These are phyloP conservation scores for Aureobasidium sp. DNA, from an alignment of 2,329 filamentous ascomycete species.

Conservation along the genomic window DNA sequence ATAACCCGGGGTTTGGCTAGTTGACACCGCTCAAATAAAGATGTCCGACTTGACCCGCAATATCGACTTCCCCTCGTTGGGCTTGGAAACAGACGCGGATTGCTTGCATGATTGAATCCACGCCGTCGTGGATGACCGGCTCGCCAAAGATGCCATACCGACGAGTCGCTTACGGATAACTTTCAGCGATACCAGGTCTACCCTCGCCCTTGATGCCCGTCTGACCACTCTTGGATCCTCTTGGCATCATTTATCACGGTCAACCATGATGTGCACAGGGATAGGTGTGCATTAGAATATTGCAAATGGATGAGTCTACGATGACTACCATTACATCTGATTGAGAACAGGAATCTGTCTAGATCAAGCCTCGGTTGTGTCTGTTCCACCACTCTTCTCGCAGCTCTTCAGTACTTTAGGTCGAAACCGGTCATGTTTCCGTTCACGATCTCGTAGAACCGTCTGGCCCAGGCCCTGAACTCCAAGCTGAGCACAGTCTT, in stretches of 20 bases:
- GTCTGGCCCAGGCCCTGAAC: background rate
- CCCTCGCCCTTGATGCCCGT: background rate
- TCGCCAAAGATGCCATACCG: background rate
- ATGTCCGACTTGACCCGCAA: background rate
- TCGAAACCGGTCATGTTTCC: background rate
- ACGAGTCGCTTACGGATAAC: background rate
- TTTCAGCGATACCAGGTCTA: background rate
- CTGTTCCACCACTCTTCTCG: background rate
- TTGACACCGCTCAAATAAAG: background rate
- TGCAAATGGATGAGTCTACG: background rate
- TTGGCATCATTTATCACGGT: background rate
- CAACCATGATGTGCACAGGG: background rate
- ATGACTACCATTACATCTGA: background rate
- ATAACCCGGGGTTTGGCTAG: background rate
- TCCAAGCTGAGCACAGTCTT: background rate
- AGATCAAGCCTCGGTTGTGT: background rate
- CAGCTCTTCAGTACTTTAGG: background rate
- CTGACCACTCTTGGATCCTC: background rate
- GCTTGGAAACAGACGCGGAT: background rate
- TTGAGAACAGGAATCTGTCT: background rate
- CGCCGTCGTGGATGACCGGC: background rate
- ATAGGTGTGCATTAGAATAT: background rate
- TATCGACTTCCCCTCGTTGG: background rate
- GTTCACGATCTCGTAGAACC: background rate
- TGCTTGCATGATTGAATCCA: background rate